Evolutionary conservation across 129 eudicot species (phyloP).

Genomic region (Tagetes erecta): DNA sequence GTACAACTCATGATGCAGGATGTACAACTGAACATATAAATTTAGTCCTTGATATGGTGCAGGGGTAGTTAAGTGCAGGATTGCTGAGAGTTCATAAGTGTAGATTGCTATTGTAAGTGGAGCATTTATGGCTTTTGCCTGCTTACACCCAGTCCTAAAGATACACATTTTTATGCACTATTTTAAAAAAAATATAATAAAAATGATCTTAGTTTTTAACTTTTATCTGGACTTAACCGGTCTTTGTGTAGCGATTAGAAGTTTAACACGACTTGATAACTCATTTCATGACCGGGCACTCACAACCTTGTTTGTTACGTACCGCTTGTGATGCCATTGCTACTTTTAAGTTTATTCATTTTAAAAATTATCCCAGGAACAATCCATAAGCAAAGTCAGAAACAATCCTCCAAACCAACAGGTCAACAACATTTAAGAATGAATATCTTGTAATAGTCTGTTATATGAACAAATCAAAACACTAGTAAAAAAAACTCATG

Average conservation of each 20-base stretch:
- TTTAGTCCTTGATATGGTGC: slow-evolving; percentile 31
- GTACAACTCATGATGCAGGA: slow-evolving; percentile 24
- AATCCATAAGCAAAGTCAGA: background rate
- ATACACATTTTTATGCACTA: background rate
- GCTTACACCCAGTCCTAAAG: slow-evolving; percentile 18
- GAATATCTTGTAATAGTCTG: background rate
- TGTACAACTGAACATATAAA: slow-evolving; percentile 28
- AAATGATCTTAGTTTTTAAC: background rate
- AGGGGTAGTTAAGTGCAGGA: slow-evolving; percentile 28
- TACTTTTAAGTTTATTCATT: too few species aligned
- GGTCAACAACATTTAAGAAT: background rate
- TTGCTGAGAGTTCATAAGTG: slow-evolving; percentile 35
- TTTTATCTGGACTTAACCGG: background rate
- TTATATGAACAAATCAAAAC: background rate
- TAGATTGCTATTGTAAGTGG: slow-evolving; percentile 23
- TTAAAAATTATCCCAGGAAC: too few species aligned
- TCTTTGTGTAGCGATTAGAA: background rate
- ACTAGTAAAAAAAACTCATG: background rate
- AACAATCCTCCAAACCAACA: background rate
- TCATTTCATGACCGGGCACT: background rate
- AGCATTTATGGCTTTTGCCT: slow-evolving; percentile 36
- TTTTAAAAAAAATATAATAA: background rate
- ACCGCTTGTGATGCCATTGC: background rate
- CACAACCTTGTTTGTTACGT: background rate
- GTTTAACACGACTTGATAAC: background rate